phyloP scores from a whole-genome alignment of 768 basidiomycete species.

The Naganishia onofrii region DNA sequence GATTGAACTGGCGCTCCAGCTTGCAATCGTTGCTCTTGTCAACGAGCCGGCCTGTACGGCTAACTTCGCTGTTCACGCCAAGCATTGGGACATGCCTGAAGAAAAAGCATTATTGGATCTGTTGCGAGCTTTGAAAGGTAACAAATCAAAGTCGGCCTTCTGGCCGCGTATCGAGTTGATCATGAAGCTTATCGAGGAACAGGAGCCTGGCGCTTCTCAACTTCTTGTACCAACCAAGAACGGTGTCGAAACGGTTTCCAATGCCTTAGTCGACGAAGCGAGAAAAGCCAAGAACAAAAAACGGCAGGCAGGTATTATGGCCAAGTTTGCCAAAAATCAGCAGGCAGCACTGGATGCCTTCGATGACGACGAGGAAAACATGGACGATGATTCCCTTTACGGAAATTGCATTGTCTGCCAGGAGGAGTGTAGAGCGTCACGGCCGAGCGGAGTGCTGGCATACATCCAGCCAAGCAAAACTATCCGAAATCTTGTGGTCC shows the following conservation, averaged over 20 bases:
- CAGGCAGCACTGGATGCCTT: conserved; percentile 74
- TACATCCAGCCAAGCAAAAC: conserved; percentile 83
- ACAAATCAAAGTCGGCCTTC: conserved; percentile 69
- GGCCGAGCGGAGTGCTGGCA: conserved; percentile 80
- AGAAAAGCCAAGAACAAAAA: conserved; percentile 83
- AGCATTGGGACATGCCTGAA: conserved; percentile 7
- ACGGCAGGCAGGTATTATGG: conserved; percentile 90
- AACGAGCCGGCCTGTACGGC: background rate
- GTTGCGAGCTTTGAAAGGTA: conserved; percentile 72
- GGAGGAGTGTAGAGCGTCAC: conserved; percentile 73
- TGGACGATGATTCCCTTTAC: conserved; percentile 56
- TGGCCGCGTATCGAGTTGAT: conserved; percentile 72
- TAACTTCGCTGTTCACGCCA: conserved; percentile 2
- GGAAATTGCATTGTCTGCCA: conserved; percentile 99
- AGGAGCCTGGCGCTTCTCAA: conserved; percentile 62
- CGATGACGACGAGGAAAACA: conserved; percentile 59
- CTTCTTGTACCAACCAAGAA: conserved; percentile 35
- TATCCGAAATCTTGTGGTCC: conserved; percentile 70
- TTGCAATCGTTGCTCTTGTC: conserved; percentile 72
- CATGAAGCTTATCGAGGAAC: conserved; percentile 60
- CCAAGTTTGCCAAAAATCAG: conserved; percentile 90
- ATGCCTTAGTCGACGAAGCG: conserved; percentile 57
- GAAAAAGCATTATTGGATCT: conserved; percentile 62
- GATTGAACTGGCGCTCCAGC: conserved; percentile 80
- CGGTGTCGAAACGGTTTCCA: conserved; percentile 55